Evolutionary conservation across 176 grass and related monocot species (phyloP), one percentile per base, ranked within the genome.

Genomic region (Avena eriantha): DNA sequence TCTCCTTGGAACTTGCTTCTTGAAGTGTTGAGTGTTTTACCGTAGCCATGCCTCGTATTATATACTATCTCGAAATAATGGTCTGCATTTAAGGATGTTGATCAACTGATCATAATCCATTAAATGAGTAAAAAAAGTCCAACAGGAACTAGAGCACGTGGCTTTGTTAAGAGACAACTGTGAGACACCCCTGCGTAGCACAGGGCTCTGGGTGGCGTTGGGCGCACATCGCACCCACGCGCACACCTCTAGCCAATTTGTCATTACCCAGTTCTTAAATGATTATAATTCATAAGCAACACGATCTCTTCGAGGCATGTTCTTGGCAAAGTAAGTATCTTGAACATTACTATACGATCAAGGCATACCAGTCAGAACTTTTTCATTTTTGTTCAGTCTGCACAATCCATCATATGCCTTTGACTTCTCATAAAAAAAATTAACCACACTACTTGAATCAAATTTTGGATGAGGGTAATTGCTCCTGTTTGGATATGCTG

Each of bases 1-100:
- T 80, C 47, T 75, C 26, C 1, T 66, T 58, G 50, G 46, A 74
- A 56, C 79, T 60, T 76, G 35, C 83, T 77, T 85, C 19, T 55
- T 33, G 50, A 76, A 59, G 12, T 70, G 8, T n/a, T 2, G 1
- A 4, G 1, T 84, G 50, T 46, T 81, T 31, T 34, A 48, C 21
- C 17, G 10, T 75, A 84, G 16, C 26, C 5, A 13, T 45, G 59
- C 1, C 1, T 31, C 33, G 2, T 17, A 19, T 66, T 81, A 45
- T 67, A 77, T 35, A 58, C 56, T 50, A 16, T 70, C 39, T 72
- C 7, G 3, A 61, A 61, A 41, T 17, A 21, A n/a, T 45, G n/a
- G n/a, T n/a, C 18, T 61, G 31, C 9, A 41, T 22, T 82, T 36
- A 63, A 34, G 69, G n/a, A 34, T 76, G 43, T 17, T 55, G 17